A percentile compares a stretch with the other conserved stretches of the same genome.
Conservation (phyloP, 2,329 filamentous ascomycete genomes). For the Alternaria novae-zelandiae region DNA sequence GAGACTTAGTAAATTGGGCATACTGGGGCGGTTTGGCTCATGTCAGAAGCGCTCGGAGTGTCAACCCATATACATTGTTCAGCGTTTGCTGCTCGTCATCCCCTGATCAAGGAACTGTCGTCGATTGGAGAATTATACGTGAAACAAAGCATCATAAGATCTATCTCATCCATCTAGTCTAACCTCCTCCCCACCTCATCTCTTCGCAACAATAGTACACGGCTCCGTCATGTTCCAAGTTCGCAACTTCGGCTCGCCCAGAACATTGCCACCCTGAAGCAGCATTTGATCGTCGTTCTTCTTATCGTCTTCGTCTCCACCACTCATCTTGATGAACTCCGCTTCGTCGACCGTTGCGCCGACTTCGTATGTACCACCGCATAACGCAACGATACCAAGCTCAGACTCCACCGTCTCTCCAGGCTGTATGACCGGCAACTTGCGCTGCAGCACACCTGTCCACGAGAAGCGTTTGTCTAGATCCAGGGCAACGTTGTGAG, state of each 20-base stretch:
- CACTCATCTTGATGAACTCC: constrained; percentile 52
- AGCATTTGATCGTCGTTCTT: constrained; percentile 30
- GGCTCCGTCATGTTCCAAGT: constrained; percentile 55
- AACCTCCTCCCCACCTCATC: neutral
- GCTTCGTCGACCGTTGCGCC: constrained; percentile 83
- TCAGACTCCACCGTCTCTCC: constrained; percentile 66
- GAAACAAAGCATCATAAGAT: neutral
- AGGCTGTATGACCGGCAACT: constrained; percentile 67
- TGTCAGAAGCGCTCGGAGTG: no score
- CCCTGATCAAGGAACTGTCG: neutral
- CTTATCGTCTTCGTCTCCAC: constrained; percentile 23
- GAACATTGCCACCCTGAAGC: constrained; percentile 31
- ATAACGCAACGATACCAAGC: constrained; percentile 76
- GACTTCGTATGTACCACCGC: constrained; percentile 82
- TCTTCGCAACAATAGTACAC: constrained; percentile 52
- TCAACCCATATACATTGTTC: neutral
- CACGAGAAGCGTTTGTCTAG: constrained; percentile 81
- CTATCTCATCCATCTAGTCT: neutral
- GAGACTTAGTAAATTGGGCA: neutral
- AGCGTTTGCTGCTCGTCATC: neutral
- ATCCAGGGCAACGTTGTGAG: constrained; percentile 76
- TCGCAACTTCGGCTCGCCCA: constrained; percentile 48
- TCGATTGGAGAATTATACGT: neutral
- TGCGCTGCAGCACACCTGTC: constrained; percentile 82
- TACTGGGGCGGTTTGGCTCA: neutral